phyloP scores from a whole-genome alignment of 106 monocot species.

The Allium cepa region DNA sequence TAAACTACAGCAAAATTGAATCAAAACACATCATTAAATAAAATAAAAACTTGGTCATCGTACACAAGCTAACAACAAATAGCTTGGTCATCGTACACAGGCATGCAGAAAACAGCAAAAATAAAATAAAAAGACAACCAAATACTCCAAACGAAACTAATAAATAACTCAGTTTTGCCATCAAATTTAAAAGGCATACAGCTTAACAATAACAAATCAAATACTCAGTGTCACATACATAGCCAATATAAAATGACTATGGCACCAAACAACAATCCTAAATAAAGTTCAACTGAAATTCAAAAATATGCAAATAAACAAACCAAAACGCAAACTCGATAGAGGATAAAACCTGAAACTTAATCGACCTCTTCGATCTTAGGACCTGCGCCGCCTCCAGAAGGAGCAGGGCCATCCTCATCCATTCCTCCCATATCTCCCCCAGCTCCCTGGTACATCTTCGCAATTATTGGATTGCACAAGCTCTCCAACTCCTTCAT shows the following conservation, averaged over 20 bases:
- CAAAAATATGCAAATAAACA: background rate
- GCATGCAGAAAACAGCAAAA: no score
- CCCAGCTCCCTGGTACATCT: conserved; percentile 41
- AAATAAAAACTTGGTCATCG: no score
- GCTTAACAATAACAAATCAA: no score
- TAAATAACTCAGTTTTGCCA: no score
- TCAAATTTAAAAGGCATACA: no score
- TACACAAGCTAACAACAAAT: no score
- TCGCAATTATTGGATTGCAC: conserved; percentile 54
- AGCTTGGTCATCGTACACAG: no score
- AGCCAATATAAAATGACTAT: conserved; percentile 1
- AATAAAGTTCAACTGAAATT: background rate
- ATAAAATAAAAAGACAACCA: no score
- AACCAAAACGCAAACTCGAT: background rate
- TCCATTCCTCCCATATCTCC: conserved; percentile 25
- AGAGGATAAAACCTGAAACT: conserved; percentile 7
- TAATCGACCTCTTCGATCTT: conserved; percentile 19
- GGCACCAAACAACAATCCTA: background rate
- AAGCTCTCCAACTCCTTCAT: conserved; percentile 49
- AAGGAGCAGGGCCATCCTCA: conserved; percentile 10
- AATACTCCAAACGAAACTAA: no score
- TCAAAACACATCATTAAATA: no score
- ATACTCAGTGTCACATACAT: background rate
- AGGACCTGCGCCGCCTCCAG: conserved; percentile 11
- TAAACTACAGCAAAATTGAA: no score